These are phyloP conservation scores for Massospora cicadina DNA, from an alignment of 371 early-diverging fungal genomes.

Conservation along the genomic window DNA sequence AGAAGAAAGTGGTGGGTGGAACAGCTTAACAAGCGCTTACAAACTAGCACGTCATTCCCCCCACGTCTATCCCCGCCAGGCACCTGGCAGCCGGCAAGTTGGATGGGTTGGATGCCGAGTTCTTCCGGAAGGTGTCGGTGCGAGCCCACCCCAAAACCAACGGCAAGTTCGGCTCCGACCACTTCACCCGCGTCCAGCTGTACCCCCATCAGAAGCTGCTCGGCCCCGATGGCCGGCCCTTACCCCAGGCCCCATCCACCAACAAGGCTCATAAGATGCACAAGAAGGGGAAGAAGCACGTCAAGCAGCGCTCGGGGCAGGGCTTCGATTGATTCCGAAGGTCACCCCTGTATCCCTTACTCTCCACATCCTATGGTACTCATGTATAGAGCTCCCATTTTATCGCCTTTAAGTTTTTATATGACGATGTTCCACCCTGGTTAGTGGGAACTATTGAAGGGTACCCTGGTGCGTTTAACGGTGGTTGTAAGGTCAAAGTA, in stretches of 20 bases:
- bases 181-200: conserved; percentile 34
- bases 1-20: not conserved
- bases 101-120: conserved; percentile 7
- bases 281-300: conserved; percentile 11
- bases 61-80: not conserved
- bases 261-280: conserved; percentile 3
- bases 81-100: not conserved
- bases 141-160: not conserved
- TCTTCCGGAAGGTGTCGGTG: conserved; percentile 2
- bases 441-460: no score
- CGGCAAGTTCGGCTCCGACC: conserved; percentile 15
- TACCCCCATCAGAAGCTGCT: conserved; percentile 35
- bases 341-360: no score
- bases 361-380: no score
- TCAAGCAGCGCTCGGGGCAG: conserved; percentile 8
- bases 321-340: no score
- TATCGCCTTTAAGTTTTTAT: no score
- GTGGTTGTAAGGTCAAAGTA: no score
- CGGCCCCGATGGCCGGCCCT: conserved; percentile 24
- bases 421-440: no score
- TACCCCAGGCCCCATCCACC: not conserved
- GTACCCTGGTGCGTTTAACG: no score
- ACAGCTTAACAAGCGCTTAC: not conserved
- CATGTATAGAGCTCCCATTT: no score
- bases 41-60: not conserved